phyloP scores from a whole-genome alignment of 768 basidiomycete genomes.

The Suillus hirtellus region DNA sequence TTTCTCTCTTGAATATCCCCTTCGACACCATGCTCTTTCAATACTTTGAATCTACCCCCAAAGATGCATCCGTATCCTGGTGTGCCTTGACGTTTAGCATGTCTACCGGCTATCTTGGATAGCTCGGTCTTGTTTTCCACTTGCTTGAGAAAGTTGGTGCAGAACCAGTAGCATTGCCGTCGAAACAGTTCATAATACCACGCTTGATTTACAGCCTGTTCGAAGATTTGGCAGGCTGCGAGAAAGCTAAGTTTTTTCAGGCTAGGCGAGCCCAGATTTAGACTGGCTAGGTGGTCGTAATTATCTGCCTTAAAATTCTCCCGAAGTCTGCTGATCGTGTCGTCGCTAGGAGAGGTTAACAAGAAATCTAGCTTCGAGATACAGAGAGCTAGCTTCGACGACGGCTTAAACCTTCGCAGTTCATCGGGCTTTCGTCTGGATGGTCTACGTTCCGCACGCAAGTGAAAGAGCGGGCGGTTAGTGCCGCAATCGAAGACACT shows the following conservation, averaged over 20 bases:
- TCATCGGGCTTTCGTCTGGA: slow-evolving; percentile 6
- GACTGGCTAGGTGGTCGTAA: slow-evolving; percentile 10
- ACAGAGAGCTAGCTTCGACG: no score
- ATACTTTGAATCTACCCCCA: not conserved
- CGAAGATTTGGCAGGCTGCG: slow-evolving; percentile 4
- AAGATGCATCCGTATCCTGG: not conserved
- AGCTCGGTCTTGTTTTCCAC: not conserved
- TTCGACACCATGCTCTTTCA: not conserved
- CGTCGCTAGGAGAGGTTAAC: slow-evolving; percentile 3
- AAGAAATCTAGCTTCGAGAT: not conserved
- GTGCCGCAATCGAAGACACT: slow-evolving; percentile 5
- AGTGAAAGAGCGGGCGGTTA: not conserved
- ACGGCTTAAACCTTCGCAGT: not conserved
- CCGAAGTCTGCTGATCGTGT: slow-evolving; percentile 6
- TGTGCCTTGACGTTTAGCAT: slow-evolving; percentile 2
- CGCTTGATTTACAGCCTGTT: slow-evolving; percentile 1
- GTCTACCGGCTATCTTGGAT: not conserved
- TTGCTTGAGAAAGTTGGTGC: slow-evolving; percentile 5
- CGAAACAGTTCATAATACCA: slow-evolving; percentile 9
- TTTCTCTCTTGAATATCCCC: not conserved
- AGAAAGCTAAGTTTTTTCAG: slow-evolving; percentile 8
- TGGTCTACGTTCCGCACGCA: slow-evolving; percentile 10
- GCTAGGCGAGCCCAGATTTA: not conserved
- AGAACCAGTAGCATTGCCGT: slow-evolving; percentile 14
- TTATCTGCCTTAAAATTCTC: not conserved